Evolutionary conservation across 2,329 filamentous ascomycete species (phyloP).

Genomic region (Fusarium dimerum): DNA sequence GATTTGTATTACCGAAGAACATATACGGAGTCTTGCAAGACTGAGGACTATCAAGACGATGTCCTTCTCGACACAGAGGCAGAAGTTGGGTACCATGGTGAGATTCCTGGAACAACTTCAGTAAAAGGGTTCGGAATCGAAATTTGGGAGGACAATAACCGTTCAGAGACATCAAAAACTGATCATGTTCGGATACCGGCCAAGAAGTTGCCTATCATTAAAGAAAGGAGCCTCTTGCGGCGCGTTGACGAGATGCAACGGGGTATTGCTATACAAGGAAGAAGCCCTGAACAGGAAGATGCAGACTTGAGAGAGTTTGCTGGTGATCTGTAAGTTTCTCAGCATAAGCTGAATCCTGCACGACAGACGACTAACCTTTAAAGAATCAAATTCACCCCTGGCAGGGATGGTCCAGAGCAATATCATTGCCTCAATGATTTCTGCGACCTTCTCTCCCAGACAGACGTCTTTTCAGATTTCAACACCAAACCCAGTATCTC

Average conservation of each 20-base stretch:
- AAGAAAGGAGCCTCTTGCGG: not conserved
- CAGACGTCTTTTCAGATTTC: constrained; percentile 2
- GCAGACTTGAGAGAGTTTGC: constrained; percentile 2
- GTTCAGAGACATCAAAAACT: not conserved
- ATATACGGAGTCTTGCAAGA: not conserved
- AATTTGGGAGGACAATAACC: not conserved
- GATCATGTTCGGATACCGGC: not conserved
- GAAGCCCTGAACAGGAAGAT: not conserved
- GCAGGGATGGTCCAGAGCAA: not conserved
- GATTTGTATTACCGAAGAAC: not conserved
- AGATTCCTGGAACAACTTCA: not conserved
- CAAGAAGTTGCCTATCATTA: not conserved
- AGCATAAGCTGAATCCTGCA: not conserved
- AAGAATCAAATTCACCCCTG: not conserved
- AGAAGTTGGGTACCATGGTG: constrained; percentile 1
- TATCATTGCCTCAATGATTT: not conserved
- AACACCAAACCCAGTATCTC: constrained; percentile 1
- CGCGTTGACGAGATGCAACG: constrained; percentile 1
- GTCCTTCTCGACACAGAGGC: constrained; percentile 1
- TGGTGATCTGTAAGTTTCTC: not conserved
- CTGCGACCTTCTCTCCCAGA: not conserved
- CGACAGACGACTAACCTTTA: not conserved
- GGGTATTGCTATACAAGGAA: not conserved
- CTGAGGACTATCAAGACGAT: not conserved
- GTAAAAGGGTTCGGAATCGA: constrained; percentile 1